A percentile compares a stretch with the other conserved stretches of the same genome.
Conservation (phyloP, 2,329 filamentous ascomycete genomes). For the Fusarium illudens region DNA sequence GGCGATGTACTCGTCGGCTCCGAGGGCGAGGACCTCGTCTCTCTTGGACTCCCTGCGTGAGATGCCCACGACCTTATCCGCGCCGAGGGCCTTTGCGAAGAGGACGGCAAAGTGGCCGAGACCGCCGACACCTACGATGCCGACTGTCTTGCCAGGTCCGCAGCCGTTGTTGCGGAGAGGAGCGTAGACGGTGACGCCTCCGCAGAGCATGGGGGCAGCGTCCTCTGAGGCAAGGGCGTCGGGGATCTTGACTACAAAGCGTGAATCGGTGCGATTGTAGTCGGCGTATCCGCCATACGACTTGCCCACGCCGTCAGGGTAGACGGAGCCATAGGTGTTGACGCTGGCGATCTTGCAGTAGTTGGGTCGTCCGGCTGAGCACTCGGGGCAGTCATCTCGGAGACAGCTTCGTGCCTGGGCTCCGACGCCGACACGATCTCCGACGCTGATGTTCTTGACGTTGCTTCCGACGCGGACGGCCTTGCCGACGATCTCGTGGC, state of each 20-base stretch:
- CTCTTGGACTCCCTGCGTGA: constrained; percentile 62
- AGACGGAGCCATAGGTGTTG: constrained; percentile 62
- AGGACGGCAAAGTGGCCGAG: constrained; percentile 73
- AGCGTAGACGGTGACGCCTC: constrained; percentile 71
- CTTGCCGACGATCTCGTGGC: constrained; percentile 71
- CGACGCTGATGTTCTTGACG: constrained; percentile 60
- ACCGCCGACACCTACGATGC: constrained; percentile 72
- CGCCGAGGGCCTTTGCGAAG: constrained; percentile 72
- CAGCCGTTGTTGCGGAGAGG: constrained; percentile 69
- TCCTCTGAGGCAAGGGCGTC: constrained; percentile 50
- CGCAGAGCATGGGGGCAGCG: constrained; percentile 72
- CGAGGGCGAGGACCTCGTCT: constrained; percentile 63
- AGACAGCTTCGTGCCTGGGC: constrained; percentile 66
- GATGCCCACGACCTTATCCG: constrained; percentile 67
- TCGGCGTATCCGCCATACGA: constrained; percentile 57
- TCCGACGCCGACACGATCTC: constrained; percentile 71
- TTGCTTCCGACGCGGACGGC: constrained; percentile 62
- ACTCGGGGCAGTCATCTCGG: constrained; percentile 51
- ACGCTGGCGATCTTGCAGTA: constrained; percentile 52
- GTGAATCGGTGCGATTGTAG: constrained; percentile 45
- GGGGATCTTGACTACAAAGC: constrained; percentile 60
- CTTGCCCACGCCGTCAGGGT: constrained; percentile 54
- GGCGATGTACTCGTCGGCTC: constrained; percentile 59
- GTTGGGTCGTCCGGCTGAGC: constrained; percentile 50
- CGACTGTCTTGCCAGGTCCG: constrained; percentile 72